phyloP scores from a whole-genome alignment of 371 early-diverging fungal species.

The Mucor circinelloides region DNA sequence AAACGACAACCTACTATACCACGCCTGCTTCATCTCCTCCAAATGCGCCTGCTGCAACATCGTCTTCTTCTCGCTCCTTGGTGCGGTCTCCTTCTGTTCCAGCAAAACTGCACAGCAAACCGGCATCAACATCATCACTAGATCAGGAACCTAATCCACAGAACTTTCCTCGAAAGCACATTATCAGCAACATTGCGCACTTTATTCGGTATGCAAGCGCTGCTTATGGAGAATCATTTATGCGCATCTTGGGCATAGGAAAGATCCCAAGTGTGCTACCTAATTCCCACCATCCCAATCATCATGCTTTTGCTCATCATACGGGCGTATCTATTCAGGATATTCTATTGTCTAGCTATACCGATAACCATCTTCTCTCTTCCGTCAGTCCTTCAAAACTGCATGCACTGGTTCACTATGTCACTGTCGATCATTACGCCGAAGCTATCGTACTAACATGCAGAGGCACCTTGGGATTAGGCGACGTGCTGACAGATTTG shows the following conservation, averaged over 20 bases:
- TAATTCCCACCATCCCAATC: conserved; percentile 61
- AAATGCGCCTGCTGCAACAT: conserved; percentile 6
- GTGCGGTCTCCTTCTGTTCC: conserved; percentile 27
- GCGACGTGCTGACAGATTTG: conserved; percentile 86
- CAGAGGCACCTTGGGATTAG: conserved; percentile 89
- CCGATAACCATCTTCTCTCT: conserved; percentile 36
- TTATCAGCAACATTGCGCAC: conserved; percentile 70
- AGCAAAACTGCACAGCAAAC: not conserved
- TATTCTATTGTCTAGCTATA: conserved; percentile 70
- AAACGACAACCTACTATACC: conserved; percentile 33
- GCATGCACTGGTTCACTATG: conserved; percentile 82
- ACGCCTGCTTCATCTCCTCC: not conserved
- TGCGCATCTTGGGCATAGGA: conserved; percentile 83
- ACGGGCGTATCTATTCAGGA: conserved; percentile 65
- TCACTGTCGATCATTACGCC: conserved; percentile 79
- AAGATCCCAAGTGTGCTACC: conserved; percentile 53
- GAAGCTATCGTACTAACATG: conserved; percentile 82
- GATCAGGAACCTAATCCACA: conserved; percentile 31
- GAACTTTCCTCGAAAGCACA: conserved; percentile 67
- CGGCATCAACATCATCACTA: conserved; percentile 1
- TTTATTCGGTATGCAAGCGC: conserved; percentile 81
- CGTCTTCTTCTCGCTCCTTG: conserved; percentile 11
- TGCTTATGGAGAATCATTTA: conserved; percentile 82
- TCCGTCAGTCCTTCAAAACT: conserved; percentile 56
- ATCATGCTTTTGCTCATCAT: conserved; percentile 74